Base-by-base conservation (phyloP, 2,329 filamentous ascomycete genomes). In the Cladophialophora immunda region DNA sequence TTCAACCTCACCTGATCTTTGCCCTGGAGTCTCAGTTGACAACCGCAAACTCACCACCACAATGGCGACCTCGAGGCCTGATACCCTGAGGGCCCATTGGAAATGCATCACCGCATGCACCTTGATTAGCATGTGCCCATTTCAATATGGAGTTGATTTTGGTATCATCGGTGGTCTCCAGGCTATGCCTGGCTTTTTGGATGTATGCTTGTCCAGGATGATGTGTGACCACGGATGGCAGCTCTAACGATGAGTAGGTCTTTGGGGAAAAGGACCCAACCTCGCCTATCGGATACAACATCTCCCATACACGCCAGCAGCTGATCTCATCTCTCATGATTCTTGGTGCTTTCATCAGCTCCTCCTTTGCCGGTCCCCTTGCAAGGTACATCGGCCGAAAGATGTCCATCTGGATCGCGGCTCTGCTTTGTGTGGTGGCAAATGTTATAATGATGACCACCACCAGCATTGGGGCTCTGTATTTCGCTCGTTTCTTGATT, bases 371-470 rank as follows among this genome's bases (percentile, higher is more conserved):
- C 75, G 75, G 74, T 60, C 74, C 77, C 7, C 76, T 79, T 52
- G 81, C 79, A 0, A 76, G 73, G 57, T 79, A 75, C 54, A 70
- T 85, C 27, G 83, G 83, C 11, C 80, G 83, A 4, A 81, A 81
- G 59, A 34, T 72, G 1, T 81, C 81, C 60, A 76, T 86, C 15
- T 83, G 80, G 74, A 55, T 80, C 3, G 85, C 84, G 1, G 84
- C 82, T 64, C n/a, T 82, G 1, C 74, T 84, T 8, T 86, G 84
- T 69, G 80, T 78, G 68, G 75, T 84, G 3, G 78, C 85, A 17
- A 87, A 87, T 68, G 77, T 86, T 19, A 80, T 87, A 71, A 87
- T 87, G 85, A 87, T 87, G 84, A 79, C 82, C 2, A 86, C 84
- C 0, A 81, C 79, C 6, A 74, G 78, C 63, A 86, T 88, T 41